Evolutionary conservation across 371 early-diverging fungal genomes (phyloP).

Genomic region (Smittium culicis): DNA sequence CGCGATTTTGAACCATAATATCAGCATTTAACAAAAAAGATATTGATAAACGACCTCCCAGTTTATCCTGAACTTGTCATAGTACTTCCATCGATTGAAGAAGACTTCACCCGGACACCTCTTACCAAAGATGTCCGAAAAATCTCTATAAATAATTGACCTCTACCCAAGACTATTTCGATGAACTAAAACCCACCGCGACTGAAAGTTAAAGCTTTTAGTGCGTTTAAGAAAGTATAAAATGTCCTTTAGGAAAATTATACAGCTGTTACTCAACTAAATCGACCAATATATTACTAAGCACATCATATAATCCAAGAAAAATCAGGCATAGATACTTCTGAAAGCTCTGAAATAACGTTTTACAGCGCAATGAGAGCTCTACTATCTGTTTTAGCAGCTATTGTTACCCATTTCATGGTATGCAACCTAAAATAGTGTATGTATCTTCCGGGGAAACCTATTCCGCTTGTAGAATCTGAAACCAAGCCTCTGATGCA

Average conservation of each 20-base stretch:
- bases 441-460: not conserved
- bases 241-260: not conserved
- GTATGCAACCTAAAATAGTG: not conserved
- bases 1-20: not conserved
- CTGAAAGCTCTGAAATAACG: not conserved
- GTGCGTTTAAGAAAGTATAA: not conserved
- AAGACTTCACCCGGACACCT: not conserved
- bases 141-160: not conserved
- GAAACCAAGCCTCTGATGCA: not conserved
- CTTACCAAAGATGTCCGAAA: not conserved
- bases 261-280: not conserved
- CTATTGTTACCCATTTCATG: not conserved
- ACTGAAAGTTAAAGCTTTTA: not conserved
- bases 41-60: not conserved
- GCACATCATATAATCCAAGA: not conserved
- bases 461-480: not conserved
- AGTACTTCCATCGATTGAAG: not conserved
- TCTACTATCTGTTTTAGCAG: not conserved
- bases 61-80: not conserved
- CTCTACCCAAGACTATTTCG: not conserved
- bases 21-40: not conserved
- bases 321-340: not conserved
- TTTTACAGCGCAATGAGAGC: not conserved
- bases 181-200: not conserved
- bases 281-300: not conserved